Conservation (phyloP, 208 protist genomes). For the Zelonia costaricensis region DNA sequence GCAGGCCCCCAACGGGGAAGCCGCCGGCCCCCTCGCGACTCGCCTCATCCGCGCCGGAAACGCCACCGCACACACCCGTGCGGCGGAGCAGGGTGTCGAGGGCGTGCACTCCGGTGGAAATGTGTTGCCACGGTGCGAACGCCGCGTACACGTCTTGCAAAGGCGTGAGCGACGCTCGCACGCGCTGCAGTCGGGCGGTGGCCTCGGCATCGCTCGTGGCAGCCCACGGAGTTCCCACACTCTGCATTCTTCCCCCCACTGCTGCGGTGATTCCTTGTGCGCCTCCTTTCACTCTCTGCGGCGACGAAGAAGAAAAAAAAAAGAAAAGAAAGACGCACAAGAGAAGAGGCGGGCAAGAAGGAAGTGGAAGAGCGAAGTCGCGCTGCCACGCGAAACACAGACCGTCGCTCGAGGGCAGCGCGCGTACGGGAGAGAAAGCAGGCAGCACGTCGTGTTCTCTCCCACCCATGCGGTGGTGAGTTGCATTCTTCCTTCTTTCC, state of each 20-base stretch:
- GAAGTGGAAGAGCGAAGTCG: neutral
- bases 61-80: conserved; percentile 9
- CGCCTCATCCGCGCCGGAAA: neutral
- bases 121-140: conserved; percentile 23
- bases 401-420: neutral
- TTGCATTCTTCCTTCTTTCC: too few species aligned
- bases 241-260: too few species aligned
- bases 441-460: too few species aligned
- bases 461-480: too few species aligned
- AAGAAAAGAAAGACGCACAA: too few species aligned
- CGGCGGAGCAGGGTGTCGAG: conserved; percentile 20
- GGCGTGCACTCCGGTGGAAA: conserved; percentile 8
- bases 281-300: too few species aligned
- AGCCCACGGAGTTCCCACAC: conserved; percentile 5
- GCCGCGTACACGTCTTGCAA: conserved; percentile 14
- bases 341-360: neutral
- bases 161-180: conserved; percentile 2
- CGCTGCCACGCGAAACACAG: neutral
- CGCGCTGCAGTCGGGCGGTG: conserved; percentile 1
- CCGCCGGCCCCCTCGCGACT: conserved; percentile 17
- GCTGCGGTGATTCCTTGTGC: too few species aligned
- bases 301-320: too few species aligned
- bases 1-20: conserved; percentile 24
- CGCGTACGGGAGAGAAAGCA: neutral
- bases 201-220: neutral